Conservation (phyloP, 768 basidiomycete genomes). For the Coprinopsis cinerea region DNA sequence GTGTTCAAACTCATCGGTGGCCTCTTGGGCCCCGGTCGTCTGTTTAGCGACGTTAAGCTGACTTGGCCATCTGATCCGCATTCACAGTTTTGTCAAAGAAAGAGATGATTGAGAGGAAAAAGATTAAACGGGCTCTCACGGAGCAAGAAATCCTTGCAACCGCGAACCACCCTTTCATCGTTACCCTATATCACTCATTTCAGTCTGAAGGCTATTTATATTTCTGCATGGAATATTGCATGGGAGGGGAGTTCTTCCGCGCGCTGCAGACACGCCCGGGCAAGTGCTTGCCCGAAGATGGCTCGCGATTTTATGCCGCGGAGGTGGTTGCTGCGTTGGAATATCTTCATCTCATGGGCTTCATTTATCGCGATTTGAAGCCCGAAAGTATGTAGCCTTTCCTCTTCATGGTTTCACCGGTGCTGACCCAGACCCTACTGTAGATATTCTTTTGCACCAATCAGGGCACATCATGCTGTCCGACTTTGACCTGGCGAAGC, state of each 20-base stretch:
- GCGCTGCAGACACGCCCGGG: constrained; percentile 93
- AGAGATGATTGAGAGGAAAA: constrained; percentile 99
- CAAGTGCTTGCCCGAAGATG: constrained; percentile 95
- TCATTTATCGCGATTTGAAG: constrained; percentile 98
- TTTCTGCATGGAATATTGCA: constrained; percentile 99
- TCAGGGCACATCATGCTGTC: constrained; percentile 99
- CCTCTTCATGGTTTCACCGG: constrained; percentile 9
- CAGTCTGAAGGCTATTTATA: constrained; percentile 97
- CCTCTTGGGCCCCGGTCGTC: constrained; percentile 16
- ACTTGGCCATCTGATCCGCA: constrained; percentile 24
- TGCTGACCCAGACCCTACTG: constrained; percentile 12
- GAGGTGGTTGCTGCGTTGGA: constrained; percentile 97
- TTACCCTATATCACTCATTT: constrained; percentile 98
- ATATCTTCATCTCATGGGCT: constrained; percentile 98
- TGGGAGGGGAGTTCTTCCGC: constrained; percentile 99
- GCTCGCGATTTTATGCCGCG: constrained; percentile 95
- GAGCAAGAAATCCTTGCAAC: constrained; percentile 99
- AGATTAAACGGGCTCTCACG: constrained; percentile 97
- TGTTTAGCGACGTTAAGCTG: constrained; percentile 32
- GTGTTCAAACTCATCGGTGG: constrained; percentile 16
- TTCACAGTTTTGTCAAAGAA: constrained; percentile 86
- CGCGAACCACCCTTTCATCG: constrained; percentile 99
- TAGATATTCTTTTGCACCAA: constrained; percentile 96
- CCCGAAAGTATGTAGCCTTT: constrained; percentile 82
- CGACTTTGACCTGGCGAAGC: constrained; percentile 98